Conservation (phyloP, 176 grass and related monocot species). For the barley (Hordeum vulgare) region DNA sequence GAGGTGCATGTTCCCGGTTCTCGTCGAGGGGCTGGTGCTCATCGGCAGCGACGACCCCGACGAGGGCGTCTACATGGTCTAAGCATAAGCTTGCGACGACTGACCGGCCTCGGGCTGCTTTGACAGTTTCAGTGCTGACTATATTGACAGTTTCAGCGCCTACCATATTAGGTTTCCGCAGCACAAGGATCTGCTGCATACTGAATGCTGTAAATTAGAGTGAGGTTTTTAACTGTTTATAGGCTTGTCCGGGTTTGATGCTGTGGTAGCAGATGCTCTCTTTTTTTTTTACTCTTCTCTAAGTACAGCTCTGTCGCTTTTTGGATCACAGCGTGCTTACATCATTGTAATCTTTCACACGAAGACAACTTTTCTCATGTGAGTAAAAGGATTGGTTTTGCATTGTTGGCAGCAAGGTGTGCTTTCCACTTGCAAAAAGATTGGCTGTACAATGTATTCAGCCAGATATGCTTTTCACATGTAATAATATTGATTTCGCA, state of each 20-base stretch:
- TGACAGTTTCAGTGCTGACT: not conserved
- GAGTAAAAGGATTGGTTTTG: not conserved
- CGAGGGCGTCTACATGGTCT: slow-evolving; percentile 62
- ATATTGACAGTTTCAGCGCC: not conserved
- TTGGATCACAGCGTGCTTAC: not conserved
- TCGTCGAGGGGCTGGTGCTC: slow-evolving; percentile 69
- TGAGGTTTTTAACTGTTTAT: not conserved
- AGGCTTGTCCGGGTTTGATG: not conserved
- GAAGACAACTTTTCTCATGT: not conserved
- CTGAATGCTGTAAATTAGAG: not conserved
- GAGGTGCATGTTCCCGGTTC: slow-evolving; percentile 72
- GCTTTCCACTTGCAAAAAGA: not conserved
- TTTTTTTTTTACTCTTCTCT: not conserved
- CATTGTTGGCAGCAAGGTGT: not conserved
- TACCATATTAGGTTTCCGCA: not conserved
- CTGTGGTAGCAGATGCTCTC: not conserved
- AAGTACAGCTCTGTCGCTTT: not conserved
- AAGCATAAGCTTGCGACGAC: not conserved
- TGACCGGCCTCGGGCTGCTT: not conserved
- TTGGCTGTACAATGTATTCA: not conserved
- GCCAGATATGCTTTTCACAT: not conserved
- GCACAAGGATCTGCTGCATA: not conserved
- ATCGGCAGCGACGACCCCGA: slow-evolving; percentile 48
- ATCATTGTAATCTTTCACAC: not conserved
- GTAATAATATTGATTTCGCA: not conserved